Conservation (phyloP, 306 rosid species). For the Fragaria ananassa region DNA sequence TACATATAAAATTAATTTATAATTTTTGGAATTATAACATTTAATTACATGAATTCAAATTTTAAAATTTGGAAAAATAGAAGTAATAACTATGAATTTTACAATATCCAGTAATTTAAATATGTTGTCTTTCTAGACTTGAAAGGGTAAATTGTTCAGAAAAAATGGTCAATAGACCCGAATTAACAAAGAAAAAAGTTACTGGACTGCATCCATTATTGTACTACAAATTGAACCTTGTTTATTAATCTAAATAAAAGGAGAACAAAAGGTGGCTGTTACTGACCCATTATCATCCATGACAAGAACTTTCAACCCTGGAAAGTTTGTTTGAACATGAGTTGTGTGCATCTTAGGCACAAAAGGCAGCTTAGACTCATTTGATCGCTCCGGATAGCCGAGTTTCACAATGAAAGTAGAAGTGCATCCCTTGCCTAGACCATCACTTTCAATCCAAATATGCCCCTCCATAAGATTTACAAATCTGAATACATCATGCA, state of each 20-base stretch:
- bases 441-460: slow-evolving; percentile 96
- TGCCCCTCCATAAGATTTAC: slow-evolving; percentile 96
- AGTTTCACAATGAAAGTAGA: slow-evolving; percentile 80
- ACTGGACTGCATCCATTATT: background rate
- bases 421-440: slow-evolving; percentile 84
- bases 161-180: background rate
- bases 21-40: too few species aligned
- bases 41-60: too few species aligned
- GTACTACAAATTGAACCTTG: background rate
- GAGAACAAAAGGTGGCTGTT: slow-evolving; percentile 28
- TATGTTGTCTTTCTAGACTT: background rate
- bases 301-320: slow-evolving; percentile 80
- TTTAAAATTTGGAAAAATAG: too few species aligned
- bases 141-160: background rate
- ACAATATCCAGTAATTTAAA: background rate
- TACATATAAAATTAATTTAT: too few species aligned
- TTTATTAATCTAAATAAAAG: background rate
- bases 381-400: slow-evolving; percentile 63
- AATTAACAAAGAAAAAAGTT: background rate
- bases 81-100: too few species aligned
- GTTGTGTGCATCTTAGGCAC: slow-evolving; percentile 46
- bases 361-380: slow-evolving; percentile 55
- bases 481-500: slow-evolving; percentile 59
- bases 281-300: slow-evolving; percentile 96
- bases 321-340: slow-evolving; percentile 54